Evolutionary conservation across 371 early-diverging fungal species (phyloP).

Genomic region (Blakeslea trispora): DNA sequence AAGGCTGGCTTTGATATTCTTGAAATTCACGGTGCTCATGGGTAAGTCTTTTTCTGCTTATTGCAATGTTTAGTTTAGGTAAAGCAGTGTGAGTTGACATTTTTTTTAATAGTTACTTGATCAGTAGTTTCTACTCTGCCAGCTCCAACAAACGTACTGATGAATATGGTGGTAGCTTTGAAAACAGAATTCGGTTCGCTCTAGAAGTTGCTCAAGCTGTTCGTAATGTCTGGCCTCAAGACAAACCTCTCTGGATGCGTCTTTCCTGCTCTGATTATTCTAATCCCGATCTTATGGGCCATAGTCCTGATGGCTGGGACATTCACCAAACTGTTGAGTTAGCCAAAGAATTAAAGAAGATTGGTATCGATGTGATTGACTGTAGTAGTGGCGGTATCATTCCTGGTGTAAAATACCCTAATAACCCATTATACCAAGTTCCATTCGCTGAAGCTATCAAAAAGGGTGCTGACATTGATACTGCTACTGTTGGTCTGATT

Average conservation of each 20-base stretch:
- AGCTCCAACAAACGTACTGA: conserved; percentile 84
- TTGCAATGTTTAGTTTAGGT: too few relatives aligned
- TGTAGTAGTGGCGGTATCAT: conserved; percentile 71
- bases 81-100: too few relatives aligned
- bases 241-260: conserved; percentile 82
- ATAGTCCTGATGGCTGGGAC: conserved; percentile 55
- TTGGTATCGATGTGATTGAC: conserved; percentile 78
- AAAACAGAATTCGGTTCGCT: conserved; percentile 73
- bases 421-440: conserved; percentile 70
- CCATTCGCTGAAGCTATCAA: conserved; percentile 50
- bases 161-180: conserved; percentile 76
- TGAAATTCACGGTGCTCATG: conserved; percentile 82
- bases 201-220: conserved; percentile 65
- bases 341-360: conserved; percentile 50
- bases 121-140: conserved; percentile 82
- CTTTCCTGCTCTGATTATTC: conserved; percentile 72
- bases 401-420: conserved; percentile 48
- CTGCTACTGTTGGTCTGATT: conserved; percentile 80
- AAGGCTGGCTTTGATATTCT: conserved; percentile 84
- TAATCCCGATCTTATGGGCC: conserved; percentile 31
- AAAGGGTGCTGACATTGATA: conserved; percentile 62
- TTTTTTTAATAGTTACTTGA: conserved; percentile 57
- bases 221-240: conserved; percentile 75
- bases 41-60: conserved; percentile 56
- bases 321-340: conserved; percentile 67